These are phyloP conservation scores for Acephala macrosclerotiorum DNA, from an alignment of 2,329 filamentous ascomycete species.

Conservation along the genomic window DNA sequence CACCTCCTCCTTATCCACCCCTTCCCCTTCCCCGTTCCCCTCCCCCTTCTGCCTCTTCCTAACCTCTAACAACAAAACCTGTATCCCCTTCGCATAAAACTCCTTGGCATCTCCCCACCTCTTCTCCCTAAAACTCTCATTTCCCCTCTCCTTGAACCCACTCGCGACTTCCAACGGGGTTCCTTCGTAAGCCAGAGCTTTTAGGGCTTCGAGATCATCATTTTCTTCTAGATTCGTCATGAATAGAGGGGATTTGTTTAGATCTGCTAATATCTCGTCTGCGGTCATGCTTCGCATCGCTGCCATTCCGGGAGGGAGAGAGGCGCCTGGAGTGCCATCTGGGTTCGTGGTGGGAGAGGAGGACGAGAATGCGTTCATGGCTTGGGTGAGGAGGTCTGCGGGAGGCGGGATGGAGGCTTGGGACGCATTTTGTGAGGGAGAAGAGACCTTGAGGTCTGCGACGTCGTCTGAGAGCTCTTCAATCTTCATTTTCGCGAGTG, in stretches of 20 bases:
- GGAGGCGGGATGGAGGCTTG: conserved; percentile 8
- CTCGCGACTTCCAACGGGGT: conserved; percentile 81
- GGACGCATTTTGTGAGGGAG: conserved; percentile 18
- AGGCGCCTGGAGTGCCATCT: conserved; percentile 38
- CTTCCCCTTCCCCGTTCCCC: conserved; percentile 44
- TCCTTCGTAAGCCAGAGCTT: conserved; percentile 92
- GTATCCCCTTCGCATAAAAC: conserved; percentile 89
- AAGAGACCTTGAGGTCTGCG: conserved; percentile 28
- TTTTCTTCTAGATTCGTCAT: conserved; percentile 95
- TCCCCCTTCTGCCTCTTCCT: conserved; percentile 57
- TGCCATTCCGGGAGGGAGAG: conserved; percentile 64
- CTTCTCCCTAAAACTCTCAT: conserved; percentile 80
- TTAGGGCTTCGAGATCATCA: conserved; percentile 82
- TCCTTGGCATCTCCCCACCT: conserved; percentile 85
- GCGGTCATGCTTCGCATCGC: conserved; percentile 61
- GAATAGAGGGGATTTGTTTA: conserved; percentile 84
- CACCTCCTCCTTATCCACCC: conserved; percentile 51
- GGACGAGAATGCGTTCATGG: conserved; percentile 34
- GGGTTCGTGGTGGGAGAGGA: conserved; percentile 16
- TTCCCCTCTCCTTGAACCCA: conserved; percentile 91
- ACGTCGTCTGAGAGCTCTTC: conserved; percentile 39
- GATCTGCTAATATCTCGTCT: conserved; percentile 67
- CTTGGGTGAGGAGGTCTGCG: conserved; percentile 41
- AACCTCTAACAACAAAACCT: conserved; percentile 72
- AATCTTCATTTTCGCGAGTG: conserved; percentile 38